Base-by-base conservation (phyloP, 345 rosid genomes). In the Pelargonium nanum region DNA sequence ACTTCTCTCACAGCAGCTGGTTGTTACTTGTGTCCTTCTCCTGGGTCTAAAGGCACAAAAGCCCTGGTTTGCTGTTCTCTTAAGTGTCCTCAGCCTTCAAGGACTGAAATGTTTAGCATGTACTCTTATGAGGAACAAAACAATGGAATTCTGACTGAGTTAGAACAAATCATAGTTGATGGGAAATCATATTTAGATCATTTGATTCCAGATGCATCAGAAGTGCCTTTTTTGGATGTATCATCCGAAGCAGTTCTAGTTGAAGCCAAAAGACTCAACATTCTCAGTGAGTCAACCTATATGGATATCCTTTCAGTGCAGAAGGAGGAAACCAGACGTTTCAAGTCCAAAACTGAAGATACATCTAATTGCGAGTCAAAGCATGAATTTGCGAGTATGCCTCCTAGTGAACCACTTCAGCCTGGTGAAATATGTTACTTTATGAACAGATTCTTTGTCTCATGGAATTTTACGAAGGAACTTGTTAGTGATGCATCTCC, bases 1-100 rank as follows among this genome's bases (percentile, higher is more conserved):
- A 81, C 84, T 64, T 88, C 94, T 64, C 74, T 89, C 62, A 84
- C 98, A 32, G 98, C 86, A 53, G 87, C 95, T 72, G 98, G 97
- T 65, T 92, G 98, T 73, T 85, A 84, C 75, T 86, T 92, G 70
- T 83, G 86, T 73, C 95, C 98, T 1, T 88, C 83, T 77, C 93
- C 95, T 23, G 79, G 88, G 50, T 87, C 97, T 9, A 89, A 73
- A 74, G 98, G 98, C 65, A 70, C 91, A 55, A 76, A 92, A 77
- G 59, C 79, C 51, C 62, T 89, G 56, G 85, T 92, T 61, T 87
- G 93, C 60, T 89, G 85, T 80, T 89, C 91, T 55, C 81, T 77
- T 62, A 62, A 78, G 64, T 72, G 83, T 65, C 83, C 91, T 30
- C 25, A 75, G 78, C 88, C 84, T 53, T 80, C 80, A 1, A 81